Evolutionary conservation across 768 basidiomycete species (phyloP), one percentile per base, ranked within the genome.

Genomic region (Cystofilobasidium ferigula): DNA sequence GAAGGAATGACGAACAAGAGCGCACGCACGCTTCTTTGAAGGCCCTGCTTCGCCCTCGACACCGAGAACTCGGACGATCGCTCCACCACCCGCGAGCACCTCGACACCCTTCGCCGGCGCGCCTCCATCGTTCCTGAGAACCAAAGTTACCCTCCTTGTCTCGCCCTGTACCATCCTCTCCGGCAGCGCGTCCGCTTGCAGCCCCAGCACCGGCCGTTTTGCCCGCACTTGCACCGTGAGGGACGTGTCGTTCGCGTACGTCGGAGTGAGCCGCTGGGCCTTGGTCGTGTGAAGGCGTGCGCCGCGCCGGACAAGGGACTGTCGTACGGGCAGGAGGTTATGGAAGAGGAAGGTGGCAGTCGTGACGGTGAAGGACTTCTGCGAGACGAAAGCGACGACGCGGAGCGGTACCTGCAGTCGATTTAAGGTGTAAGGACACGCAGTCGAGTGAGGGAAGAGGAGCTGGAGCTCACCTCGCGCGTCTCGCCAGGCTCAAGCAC

Each of bases 241-340:
- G 36, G 81, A 71, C 9, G 81, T 74, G 72, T 94, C 86, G 13
- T 84, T 80, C 13, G 84, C 85, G 73, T 94, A 93, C 2, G 83
- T 82, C 14, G 83, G 83, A 34, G 74, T 79, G 69, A 85, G 83
- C 54, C 85, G 79, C 70, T 93, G 87, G 18, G 81, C 77, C 35
- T 81, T 80, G 2, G 90, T 91, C 61, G 84, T 82, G 61, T 92
- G 84, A 14, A 95, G 78, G 59, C 91, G 79, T 53, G 80, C 82
- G 18, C 92, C 91, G n/a, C 83, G 85, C 38, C 79, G 80, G 12
- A 82, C 79, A 3, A 92, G 79, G 0, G 83, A 77, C 74, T 93
- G 91, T 0, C 73, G 79, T 30, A 80, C 79, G 2, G 86, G 84
- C 24, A 93, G 80, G 36, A 89, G 80, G 6, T 71, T 62, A 61